Base-by-base conservation (phyloP, 352 stramenopile species). In the Ophiocytium majus region DNA sequence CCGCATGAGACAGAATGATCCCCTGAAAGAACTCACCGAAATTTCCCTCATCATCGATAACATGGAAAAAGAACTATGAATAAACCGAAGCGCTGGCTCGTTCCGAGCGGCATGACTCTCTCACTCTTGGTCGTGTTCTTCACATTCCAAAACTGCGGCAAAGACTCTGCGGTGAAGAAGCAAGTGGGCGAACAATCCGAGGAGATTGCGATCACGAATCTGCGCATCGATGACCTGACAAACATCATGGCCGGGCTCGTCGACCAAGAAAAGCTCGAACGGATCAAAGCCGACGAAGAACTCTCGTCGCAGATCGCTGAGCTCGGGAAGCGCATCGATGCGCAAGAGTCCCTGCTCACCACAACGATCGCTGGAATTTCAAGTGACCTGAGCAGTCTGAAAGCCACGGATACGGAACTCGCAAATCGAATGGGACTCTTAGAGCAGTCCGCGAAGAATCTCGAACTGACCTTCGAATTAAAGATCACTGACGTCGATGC, bases 11-110 rank as follows among this genome's bases (percentile, higher is more conserved):
- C 23, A 71, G 57, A 28, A 28, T 71, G 57, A 71, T 71, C 57
- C 57, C 28, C 57, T 71, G 19, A 28, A 23, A 23, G 57, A 71
- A 71, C 28, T 71, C 23, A 71, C 23, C 23, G 57, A 71, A 71
- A 71, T 71, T 28, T 71, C 57, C 19, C 23, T 71, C 57, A 71
- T 71, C 57, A 71, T 71, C 23, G 19, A 71, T 23, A 71, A 71
- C 28, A 71, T 71, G 57, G 57, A 71, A 28, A 71, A 71, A 71
- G 57, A 71, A 71, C 57, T 71, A 71, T 71, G 57, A 71, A 71
- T 23, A 71, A 23, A 23, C 57, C 19, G 19, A 71, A 71, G 28
- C 57, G 28, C 23, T 23, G 23, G 23, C 19, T 28, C 19, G 28
- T 71, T 28, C 57, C 57, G 28, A 23, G 19, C 28, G 57, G 57